phyloP scores from a whole-genome alignment of 2,329 filamentous ascomycete genomes.

The Aspergillus hiratsukae region DNA sequence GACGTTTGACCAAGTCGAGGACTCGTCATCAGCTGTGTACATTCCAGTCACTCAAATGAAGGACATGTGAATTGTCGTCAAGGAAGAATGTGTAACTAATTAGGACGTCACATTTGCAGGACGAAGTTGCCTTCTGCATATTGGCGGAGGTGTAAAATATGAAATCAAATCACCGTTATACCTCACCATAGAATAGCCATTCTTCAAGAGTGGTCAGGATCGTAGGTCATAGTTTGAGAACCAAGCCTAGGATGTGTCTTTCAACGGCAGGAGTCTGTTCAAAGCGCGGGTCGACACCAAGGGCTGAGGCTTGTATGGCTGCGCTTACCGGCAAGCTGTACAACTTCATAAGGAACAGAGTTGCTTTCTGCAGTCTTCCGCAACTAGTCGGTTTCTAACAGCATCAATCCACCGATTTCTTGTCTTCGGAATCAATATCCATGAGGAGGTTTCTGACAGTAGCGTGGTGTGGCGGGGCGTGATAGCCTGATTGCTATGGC shows the following conservation, averaged over 20 bases:
- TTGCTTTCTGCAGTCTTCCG: too few relatives aligned
- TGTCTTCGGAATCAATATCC: too few relatives aligned
- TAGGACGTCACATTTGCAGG: neutral
- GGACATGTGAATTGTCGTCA: neutral
- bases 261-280: neutral
- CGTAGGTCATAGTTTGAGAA: neutral
- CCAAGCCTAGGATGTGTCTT: neutral
- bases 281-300: neutral
- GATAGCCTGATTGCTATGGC: slow-evolving; percentile 24
- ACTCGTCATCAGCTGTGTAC: neutral
- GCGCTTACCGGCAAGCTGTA: too few relatives aligned
- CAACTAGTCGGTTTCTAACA: too few relatives aligned
- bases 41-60: neutral
- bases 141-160: neutral
- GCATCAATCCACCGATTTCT: too few relatives aligned
- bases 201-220: neutral
- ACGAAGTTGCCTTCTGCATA: neutral
- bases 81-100: neutral
- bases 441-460: too few relatives aligned
- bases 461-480: neutral
- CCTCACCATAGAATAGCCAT: neutral
- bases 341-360: too few relatives aligned
- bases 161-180: neutral
- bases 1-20: slow-evolving; percentile 25
- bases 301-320: neutral